Evolutionary conservation across 2,329 filamentous ascomycete species (phyloP).

Genomic region (Exophiala bonariae): DNA sequence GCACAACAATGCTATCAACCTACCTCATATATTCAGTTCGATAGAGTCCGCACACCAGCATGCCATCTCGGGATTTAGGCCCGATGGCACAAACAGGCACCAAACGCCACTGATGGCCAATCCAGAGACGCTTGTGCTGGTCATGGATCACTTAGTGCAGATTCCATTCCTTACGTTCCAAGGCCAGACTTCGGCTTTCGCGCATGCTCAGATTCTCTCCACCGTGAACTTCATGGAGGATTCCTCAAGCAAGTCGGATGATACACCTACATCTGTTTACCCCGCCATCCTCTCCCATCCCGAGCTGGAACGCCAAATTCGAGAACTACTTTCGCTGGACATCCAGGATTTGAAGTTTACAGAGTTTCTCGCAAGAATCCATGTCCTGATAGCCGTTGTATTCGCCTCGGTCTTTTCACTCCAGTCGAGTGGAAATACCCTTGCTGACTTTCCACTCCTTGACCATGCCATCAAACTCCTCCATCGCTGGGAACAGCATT

Average conservation of each 20-base stretch:
- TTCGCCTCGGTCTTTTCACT: constrained; percentile 8
- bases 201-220: constrained; percentile 16
- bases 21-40: constrained; percentile 15
- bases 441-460: constrained; percentile 1
- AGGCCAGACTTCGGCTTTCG: constrained; percentile 17
- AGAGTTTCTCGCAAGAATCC: constrained; percentile 16
- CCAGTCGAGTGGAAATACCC: neutral
- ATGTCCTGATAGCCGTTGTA: constrained; percentile 16
- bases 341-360: constrained; percentile 7
- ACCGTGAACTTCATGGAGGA: neutral
- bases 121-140: constrained; percentile 9
- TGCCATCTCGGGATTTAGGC: constrained; percentile 11
- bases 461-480: constrained; percentile 9
- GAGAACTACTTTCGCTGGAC: constrained; percentile 4
- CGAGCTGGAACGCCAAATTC: neutral
- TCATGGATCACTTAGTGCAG: constrained; percentile 7
- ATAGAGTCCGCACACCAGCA: constrained; percentile 18
- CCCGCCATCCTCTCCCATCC: neutral
- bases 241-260: neutral
- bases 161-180: constrained; percentile 18
- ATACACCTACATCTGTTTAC: neutral
- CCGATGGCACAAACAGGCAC: constrained; percentile 5
- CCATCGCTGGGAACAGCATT: constrained; percentile 12
- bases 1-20: neutral
- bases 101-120: constrained; percentile 12